phyloP scores from a whole-genome alignment of 345 rosid species.

The Draba incana region DNA sequence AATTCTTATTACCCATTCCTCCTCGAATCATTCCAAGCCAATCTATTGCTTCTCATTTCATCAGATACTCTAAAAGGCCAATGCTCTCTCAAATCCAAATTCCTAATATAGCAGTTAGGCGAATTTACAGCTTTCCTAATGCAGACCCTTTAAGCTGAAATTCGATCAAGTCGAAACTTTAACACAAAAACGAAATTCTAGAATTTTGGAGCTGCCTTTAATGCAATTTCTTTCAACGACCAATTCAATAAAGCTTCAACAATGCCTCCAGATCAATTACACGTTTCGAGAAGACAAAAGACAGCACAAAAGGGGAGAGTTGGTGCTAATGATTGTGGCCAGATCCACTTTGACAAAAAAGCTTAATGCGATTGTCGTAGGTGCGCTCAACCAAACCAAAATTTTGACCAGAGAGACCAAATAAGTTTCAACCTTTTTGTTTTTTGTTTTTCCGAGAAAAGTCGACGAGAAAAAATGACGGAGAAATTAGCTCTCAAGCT shows the following conservation, averaged over 20 bases:
- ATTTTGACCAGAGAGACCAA: constrained; percentile 43
- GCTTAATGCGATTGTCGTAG: constrained; percentile 36
- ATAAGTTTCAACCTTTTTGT: constrained; percentile 21
- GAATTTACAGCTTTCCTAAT: not conserved
- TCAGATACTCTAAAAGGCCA: constrained; percentile 27
- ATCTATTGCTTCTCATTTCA: constrained; percentile 48
- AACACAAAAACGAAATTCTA: constrained; percentile 21
- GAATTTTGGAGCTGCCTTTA: constrained; percentile 33
- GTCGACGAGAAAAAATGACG: constrained; percentile 24
- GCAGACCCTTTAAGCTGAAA: constrained; percentile 26
- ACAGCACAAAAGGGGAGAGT: constrained; percentile 41
- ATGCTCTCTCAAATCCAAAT: not conserved
- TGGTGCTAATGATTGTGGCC: constrained; percentile 36
- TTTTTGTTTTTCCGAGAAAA: constrained; percentile 25
- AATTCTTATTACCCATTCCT: constrained; percentile 43
- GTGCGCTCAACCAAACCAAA: constrained; percentile 36
- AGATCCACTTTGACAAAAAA: constrained; percentile 32
- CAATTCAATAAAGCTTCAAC: constrained; percentile 24
- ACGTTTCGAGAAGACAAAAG: constrained; percentile 17
- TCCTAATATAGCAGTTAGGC: not conserved
- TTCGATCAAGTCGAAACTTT: constrained; percentile 36
- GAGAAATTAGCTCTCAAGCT: constrained; percentile 44
- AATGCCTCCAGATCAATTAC: constrained; percentile 17
- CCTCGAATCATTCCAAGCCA: constrained; percentile 37
- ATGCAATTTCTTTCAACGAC: constrained; percentile 21